A percentile compares a stretch with the other conserved stretches of the same genome.
These are phyloP conservation scores for Bremia lactucae DNA, from an alignment of 352 stramenopile genomes.

Conservation along the genomic window DNA sequence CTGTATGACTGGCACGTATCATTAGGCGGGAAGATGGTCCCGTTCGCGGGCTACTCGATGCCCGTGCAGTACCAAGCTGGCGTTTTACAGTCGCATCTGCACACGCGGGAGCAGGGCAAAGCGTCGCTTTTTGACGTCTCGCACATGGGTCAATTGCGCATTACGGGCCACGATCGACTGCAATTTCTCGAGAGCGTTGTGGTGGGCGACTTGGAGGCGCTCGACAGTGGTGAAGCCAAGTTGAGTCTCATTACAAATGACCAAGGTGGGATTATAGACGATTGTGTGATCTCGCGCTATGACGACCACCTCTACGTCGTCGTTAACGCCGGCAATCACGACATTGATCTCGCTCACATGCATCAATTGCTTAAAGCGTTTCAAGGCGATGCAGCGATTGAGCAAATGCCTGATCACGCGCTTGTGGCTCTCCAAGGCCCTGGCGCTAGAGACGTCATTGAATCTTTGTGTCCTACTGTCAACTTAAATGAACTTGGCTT, in stretches of 20 bases:
- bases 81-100: slow-evolving; percentile 91
- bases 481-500: slow-evolving; percentile 91
- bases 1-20: slow-evolving; percentile 70
- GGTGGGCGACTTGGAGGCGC: slow-evolving; percentile 88
- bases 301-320: slow-evolving; percentile 92
- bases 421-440: slow-evolving; percentile 94
- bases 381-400: slow-evolving; percentile 89
- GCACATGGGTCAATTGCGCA: slow-evolving; percentile 96
- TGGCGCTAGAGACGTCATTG: slow-evolving; percentile 81
- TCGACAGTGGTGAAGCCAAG: slow-evolving; percentile 83
- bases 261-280: slow-evolving; percentile 95
- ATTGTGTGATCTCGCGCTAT: slow-evolving; percentile 95
- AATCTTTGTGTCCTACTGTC: slow-evolving; percentile 77
- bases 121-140: slow-evolving; percentile 97
- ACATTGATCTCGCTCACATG: slow-evolving; percentile 93
- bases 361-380: slow-evolving; percentile 71
- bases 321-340: slow-evolving; percentile 97
- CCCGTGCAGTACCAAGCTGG: slow-evolving; percentile 93
- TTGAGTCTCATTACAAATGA: slow-evolving; percentile 94
- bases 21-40: slow-evolving; percentile 84
- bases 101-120: slow-evolving; percentile 54
- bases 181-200: slow-evolving; percentile 94
- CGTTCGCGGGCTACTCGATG: slow-evolving; percentile 96
- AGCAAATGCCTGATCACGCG: slow-evolving; percentile 88
- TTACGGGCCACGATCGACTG: slow-evolving; percentile 89